Conservation (phyloP, 2,329 filamentous ascomycete species). For the Aspergillus sojae region DNA sequence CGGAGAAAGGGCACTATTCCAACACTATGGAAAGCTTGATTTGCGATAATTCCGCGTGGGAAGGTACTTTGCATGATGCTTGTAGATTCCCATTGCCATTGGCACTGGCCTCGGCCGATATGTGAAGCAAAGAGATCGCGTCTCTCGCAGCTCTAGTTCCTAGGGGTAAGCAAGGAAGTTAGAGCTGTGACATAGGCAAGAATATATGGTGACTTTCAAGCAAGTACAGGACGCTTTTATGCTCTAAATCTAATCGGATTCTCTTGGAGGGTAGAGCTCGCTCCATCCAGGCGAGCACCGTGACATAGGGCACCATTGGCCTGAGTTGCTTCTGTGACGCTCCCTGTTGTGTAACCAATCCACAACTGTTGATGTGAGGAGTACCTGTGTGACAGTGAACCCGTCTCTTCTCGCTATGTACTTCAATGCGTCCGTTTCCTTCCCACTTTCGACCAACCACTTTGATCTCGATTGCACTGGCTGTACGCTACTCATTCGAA, state of each 20-base stretch:
- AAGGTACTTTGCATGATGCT: not conserved
- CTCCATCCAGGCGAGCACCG: not conserved
- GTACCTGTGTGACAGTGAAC: not conserved
- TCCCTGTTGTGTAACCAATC: not conserved
- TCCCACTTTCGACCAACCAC: not conserved
- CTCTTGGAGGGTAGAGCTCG: not conserved
- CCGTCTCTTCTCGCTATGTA: not conserved
- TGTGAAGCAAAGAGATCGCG: no score
- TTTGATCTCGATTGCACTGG: not conserved
- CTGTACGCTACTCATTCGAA: not conserved
- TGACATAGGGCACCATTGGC: not conserved
- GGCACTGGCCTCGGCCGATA: not conserved
- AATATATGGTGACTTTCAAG: not conserved
- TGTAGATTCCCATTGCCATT: not conserved
- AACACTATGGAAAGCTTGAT: constrained; percentile 1
- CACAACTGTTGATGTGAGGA: not conserved
- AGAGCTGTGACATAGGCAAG: not conserved
- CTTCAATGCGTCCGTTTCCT: not conserved
- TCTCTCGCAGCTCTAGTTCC: not conserved
- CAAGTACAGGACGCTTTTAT: not conserved
- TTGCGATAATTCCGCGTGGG: not conserved
- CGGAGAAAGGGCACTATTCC: not conserved
- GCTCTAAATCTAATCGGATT: not conserved
- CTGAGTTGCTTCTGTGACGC: not conserved
- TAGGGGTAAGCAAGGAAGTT: not conserved